phyloP scores from a whole-genome alignment of 2,329 filamentous ascomycete species.

The Botryotinia calthae region DNA sequence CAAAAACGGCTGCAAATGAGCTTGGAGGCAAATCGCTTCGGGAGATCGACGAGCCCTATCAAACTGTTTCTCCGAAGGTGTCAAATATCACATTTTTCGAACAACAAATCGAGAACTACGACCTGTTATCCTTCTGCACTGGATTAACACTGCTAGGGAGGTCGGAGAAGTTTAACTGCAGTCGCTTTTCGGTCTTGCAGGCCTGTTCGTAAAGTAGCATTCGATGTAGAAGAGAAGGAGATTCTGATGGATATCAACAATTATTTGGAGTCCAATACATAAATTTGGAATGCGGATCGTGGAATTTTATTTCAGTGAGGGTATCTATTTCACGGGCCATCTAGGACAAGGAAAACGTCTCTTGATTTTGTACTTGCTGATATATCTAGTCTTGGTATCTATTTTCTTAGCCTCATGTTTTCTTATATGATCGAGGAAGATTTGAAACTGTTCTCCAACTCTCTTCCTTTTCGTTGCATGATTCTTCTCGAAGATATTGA shows the following conservation, averaged over 20 bases:
- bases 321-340: conserved; percentile 74
- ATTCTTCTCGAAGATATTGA: conserved; percentile 70
- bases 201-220: neutral
- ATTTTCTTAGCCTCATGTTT: conserved; percentile 60
- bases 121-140: neutral
- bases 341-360: conserved; percentile 70
- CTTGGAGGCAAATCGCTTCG: no score
- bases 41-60: no score
- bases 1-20: no score
- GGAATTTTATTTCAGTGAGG: conserved; percentile 75
- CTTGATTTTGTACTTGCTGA: conserved; percentile 65
- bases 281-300: conserved; percentile 69
- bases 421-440: conserved; percentile 60
- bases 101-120: neutral
- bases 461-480: conserved; percentile 60
- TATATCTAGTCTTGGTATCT: conserved; percentile 64
- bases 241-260: conserved; percentile 73
- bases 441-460: conserved; percentile 56
- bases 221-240: conserved; percentile 50
- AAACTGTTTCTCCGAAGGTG: no score
- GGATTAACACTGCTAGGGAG: neutral
- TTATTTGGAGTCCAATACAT: conserved; percentile 68
- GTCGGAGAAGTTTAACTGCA: neutral
- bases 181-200: neutral
- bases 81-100: neutral